These are phyloP conservation scores for Psidium guajava DNA, from an alignment of 345 rosid species.

Conservation along the genomic window DNA sequence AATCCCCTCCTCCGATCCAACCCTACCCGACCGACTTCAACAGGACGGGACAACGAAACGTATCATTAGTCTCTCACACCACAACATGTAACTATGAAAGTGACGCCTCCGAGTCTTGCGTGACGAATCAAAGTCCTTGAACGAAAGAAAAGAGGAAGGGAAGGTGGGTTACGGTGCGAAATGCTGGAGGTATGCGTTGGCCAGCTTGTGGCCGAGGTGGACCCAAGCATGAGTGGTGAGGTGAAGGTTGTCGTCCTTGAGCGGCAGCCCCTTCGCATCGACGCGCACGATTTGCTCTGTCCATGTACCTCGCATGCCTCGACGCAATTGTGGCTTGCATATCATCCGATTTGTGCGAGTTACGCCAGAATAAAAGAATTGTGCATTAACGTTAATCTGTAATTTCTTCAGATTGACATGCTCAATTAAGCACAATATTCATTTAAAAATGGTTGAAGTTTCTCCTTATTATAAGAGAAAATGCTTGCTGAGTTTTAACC, in stretches of 20 bases:
- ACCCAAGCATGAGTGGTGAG: constrained; percentile 64
- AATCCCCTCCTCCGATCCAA: neutral
- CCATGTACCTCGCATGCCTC: constrained; percentile 46
- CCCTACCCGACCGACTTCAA: neutral
- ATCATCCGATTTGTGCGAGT: neutral
- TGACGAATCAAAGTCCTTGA: neutral
- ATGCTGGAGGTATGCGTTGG: constrained; percentile 43
- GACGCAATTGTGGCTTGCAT: constrained; percentile 68
- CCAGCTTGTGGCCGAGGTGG: constrained; percentile 57
- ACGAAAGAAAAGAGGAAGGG: neutral
- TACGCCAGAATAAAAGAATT: too few species aligned
- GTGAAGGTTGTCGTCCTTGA: constrained; percentile 65
- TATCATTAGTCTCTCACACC: neutral
- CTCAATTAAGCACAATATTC: too few species aligned
- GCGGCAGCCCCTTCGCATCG: constrained; percentile 64
- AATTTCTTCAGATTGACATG: neutral
- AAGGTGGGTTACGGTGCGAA: neutral
- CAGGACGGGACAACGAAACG: neutral
- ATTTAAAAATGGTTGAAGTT: too few species aligned
- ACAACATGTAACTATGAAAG: neutral
- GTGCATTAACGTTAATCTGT: too few species aligned
- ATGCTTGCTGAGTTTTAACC: too few species aligned
- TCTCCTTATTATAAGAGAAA: too few species aligned
- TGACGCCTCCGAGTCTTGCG: too few species aligned
- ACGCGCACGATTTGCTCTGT: constrained; percentile 62